phyloP scores from a whole-genome alignment of 2,329 filamentous ascomycete genomes.

The Aspergillus sp. region DNA sequence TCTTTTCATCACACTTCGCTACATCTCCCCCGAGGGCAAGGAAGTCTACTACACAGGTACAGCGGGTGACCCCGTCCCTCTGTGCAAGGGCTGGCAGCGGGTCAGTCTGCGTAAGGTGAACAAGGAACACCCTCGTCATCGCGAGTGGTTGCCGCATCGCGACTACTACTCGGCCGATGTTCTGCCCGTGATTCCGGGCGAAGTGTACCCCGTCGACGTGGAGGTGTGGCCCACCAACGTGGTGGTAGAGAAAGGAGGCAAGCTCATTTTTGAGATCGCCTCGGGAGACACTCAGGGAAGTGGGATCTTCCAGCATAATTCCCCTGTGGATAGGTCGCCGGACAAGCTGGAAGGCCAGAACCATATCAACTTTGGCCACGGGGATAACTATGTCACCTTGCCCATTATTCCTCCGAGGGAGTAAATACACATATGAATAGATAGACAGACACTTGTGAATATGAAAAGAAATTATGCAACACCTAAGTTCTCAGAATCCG shows the following conservation, averaged over 20 bases:
- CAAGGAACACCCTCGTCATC: conserved; percentile 41
- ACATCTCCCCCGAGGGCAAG: conserved; percentile 49
- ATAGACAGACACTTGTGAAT: not conserved
- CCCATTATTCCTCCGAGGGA: conserved; percentile 43
- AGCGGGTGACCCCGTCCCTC: conserved; percentile 53
- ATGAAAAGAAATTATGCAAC: not conserved
- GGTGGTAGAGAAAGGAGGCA: conserved; percentile 31
- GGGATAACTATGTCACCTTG: conserved; percentile 48
- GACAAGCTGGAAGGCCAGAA: conserved; percentile 47
- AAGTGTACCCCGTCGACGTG: conserved; percentile 52
- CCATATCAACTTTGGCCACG: conserved; percentile 48
- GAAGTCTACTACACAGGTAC: conserved; percentile 57
- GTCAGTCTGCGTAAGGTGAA: conserved; percentile 52
- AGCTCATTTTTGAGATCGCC: conserved; percentile 28
- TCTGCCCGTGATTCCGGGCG: conserved; percentile 47
- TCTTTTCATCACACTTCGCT: conserved; percentile 54
- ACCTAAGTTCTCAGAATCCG: not conserved
- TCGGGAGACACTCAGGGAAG: conserved; percentile 52
- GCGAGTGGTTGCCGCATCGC: conserved; percentile 47
- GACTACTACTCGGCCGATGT: conserved; percentile 51
- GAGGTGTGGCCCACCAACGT: conserved; percentile 40
- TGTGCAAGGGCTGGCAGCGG: conserved; percentile 56
- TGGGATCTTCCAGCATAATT: conserved; percentile 49
- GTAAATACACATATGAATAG: not conserved
- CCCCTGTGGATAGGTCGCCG: conserved; percentile 39